Percentiles rank a stretch among this genome's conserved stretches.
phyloP scores from a whole-genome alignment of 176 grass and related monocot species.

The Avena eriantha region DNA sequence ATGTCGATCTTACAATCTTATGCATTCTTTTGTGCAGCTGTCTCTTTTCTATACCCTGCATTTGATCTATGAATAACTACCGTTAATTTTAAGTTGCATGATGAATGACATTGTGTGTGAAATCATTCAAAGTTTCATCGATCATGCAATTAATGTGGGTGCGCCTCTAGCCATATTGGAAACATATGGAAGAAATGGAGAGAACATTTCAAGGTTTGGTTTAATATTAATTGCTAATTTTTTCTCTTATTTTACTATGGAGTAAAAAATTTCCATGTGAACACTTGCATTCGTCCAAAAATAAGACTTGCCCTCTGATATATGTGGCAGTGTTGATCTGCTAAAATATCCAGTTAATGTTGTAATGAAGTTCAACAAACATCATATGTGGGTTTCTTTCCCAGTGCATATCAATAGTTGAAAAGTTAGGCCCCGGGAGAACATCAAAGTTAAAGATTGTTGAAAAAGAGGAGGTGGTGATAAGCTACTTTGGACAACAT shows the following conservation, averaged over 20 bases:
- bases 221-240: not conserved
- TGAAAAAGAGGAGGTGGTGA: slow-evolving; percentile 86
- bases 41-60: slow-evolving; percentile 14
- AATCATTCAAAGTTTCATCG: slow-evolving; percentile 74
- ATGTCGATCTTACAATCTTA: slow-evolving; percentile 7
- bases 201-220: slow-evolving; percentile 79
- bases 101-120: slow-evolving; percentile 41
- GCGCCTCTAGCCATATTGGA: slow-evolving; percentile 69
- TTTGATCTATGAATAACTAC: slow-evolving; percentile 18
- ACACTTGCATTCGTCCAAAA: slow-evolving; percentile 10
- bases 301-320: not conserved
- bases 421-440: slow-evolving; percentile 77
- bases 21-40: not conserved
- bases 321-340: slow-evolving; percentile 5
- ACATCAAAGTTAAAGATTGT: slow-evolving; percentile 78
- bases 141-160: slow-evolving; percentile 80
- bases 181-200: slow-evolving; percentile 82
- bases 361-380: not conserved
- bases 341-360: not conserved
- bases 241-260: not conserved
- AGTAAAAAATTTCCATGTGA: not conserved
- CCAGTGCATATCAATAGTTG: slow-evolving; percentile 62
- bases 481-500: slow-evolving; percentile 91
- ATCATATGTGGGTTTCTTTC: slow-evolving; percentile 27
- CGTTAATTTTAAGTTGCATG: slow-evolving; percentile 14